Evolutionary conservation across 177 flowering plant genomes (phyloP).

Genomic region (Vitis hybrid): DNA sequence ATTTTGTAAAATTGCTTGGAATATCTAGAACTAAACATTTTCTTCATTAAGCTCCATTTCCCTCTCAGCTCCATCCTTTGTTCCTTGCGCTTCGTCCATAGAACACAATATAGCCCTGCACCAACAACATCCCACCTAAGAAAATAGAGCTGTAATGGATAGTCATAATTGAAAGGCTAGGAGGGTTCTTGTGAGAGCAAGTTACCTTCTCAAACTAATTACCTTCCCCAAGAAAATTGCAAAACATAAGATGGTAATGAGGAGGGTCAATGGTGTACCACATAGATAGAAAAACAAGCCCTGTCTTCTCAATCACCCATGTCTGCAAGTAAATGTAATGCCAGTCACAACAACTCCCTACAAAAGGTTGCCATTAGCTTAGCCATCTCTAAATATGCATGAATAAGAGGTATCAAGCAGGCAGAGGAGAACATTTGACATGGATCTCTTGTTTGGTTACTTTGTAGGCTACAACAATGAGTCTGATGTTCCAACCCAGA

Average conservation of each 20-base stretch:
- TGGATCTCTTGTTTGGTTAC: conserved; percentile 18
- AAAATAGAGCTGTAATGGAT: neutral
- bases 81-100: conserved; percentile 30
- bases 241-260: conserved; percentile 23
- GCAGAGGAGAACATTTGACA: neutral
- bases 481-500: conserved; percentile 23
- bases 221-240: conserved; percentile 24
- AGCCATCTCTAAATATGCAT: neutral
- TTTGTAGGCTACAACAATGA: conserved; percentile 25
- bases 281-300: conserved; percentile 37
- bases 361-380: neutral
- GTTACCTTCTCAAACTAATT: conserved; percentile 28
- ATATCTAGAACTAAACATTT: too few species aligned
- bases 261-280: conserved; percentile 20
- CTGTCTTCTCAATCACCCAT: conserved; percentile 32
- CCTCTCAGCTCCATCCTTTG: neutral
- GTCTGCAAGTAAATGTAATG: conserved; percentile 24
- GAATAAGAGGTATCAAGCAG: too few species aligned
- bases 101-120: conserved; percentile 27
- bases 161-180: neutral
- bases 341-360: conserved; percentile 39
- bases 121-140: conserved; percentile 27
- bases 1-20: too few species aligned
- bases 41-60: neutral
- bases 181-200: neutral